These are phyloP conservation scores for Backusella tuberculispora DNA, from an alignment of 192 early-diverging fungal genomes.

Conservation along the genomic window DNA sequence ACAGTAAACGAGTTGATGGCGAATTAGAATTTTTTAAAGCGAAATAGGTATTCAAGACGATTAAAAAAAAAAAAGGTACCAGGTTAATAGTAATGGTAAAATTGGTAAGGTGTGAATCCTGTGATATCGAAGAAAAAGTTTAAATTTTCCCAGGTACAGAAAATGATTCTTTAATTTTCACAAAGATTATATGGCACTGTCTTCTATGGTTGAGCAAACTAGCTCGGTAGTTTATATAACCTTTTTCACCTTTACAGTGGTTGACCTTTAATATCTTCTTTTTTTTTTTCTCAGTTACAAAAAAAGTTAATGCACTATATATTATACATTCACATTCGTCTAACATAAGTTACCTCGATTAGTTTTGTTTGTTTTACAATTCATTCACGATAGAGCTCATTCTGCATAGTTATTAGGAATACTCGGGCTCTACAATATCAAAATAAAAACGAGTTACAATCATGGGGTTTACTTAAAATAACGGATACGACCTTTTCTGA, in stretches of 20 bases:
- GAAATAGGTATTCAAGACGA: not conserved
- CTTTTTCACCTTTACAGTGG: not conserved
- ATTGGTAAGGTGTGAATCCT: conserved; percentile 1
- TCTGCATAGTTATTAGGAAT: not conserved
- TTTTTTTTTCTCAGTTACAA: too few species aligned
- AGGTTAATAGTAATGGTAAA: not conserved
- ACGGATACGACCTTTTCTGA: not conserved
- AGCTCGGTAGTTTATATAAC: not conserved
- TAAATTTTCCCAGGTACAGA: conserved; percentile 1
- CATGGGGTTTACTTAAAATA: not conserved
- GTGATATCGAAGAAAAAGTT: too few species aligned
- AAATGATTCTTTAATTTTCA: not conserved
- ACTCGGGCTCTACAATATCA: not conserved
- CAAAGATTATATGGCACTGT: not conserved
- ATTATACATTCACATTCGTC: not conserved
- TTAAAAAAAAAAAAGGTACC: conserved; percentile 4
- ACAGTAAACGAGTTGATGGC: not conserved
- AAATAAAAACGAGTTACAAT: not conserved
- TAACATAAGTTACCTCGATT: not conserved
- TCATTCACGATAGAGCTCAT: too few species aligned
- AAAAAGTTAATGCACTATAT: not conserved
- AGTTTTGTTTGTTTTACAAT: not conserved
- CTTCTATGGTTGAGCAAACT: not conserved
- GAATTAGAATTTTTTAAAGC: not conserved
- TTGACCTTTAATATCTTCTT: not conserved